phyloP scores from a whole-genome alignment of 257 asterid species.

The Striga asiatica region DNA sequence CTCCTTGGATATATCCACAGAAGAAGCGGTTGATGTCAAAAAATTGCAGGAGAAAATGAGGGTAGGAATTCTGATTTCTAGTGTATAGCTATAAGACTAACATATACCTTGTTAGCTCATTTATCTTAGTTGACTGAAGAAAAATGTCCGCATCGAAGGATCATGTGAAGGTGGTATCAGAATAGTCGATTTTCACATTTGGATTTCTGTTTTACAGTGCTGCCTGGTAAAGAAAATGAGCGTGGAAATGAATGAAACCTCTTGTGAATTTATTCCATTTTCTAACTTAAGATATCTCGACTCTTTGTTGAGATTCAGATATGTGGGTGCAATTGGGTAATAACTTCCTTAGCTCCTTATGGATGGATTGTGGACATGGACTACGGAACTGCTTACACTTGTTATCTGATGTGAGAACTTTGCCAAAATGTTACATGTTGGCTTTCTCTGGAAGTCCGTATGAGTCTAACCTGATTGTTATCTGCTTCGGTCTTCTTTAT shows the following conservation, averaged over 20 bases:
- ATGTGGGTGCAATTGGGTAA: not conserved
- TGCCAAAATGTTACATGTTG: not conserved
- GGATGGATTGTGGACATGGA: not conserved
- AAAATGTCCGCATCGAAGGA: not conserved
- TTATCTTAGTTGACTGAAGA: not conserved
- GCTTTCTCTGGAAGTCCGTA: not conserved
- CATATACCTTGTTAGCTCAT: slow-evolving; percentile 10
- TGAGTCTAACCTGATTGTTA: not conserved
- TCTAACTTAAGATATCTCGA: not conserved
- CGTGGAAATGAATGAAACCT: not conserved
- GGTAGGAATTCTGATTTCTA: slow-evolving; percentile 34
- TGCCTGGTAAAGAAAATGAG: slow-evolving; percentile 2
- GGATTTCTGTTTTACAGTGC: slow-evolving; percentile 2
- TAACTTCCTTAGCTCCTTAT: not conserved
- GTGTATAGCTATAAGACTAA: not conserved
- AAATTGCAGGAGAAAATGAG: slow-evolving; percentile 91
- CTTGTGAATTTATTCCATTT: not conserved
- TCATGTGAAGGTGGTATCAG: slow-evolving; percentile 4
- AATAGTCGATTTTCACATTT: not conserved
- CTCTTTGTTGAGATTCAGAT: not conserved
- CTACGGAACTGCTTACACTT: not conserved
- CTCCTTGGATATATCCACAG: slow-evolving; percentile 70
- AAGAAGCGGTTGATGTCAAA: slow-evolving; percentile 76
- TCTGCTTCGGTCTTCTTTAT: not conserved
- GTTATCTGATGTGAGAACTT: not conserved